Base-by-base conservation (phyloP, 257 asterid genomes). In the Mentha longifolia region DNA sequence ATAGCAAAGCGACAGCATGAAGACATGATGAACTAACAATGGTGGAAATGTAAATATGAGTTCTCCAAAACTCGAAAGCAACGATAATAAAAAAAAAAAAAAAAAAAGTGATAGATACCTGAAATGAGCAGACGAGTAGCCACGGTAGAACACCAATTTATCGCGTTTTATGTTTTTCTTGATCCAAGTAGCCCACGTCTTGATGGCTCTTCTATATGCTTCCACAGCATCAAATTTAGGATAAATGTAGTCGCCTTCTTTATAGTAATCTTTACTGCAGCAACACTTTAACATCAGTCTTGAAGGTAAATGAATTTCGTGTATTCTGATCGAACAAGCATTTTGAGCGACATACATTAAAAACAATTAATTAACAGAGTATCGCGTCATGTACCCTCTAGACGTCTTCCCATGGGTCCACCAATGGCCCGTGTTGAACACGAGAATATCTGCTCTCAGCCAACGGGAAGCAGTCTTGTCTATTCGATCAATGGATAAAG, bases 341-440 rank as follows among this genome's bases (percentile, higher is more conserved):
- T 2, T 76, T 7, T 17, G 52, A 67, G 68, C 9, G 33, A 33
- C 52, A 30, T n/a, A 45, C 12, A 41, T 41, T 12, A 72, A 61
- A 51, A 57, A 45, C 22, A 31, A 70, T 72, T 10, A 61, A 45
- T 4, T 28, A 57, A 30, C 68, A 69, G 52, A 46, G 61, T 66
- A 28, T 14, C 30, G 45, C 13, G 39, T 51, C 58, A 73, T 74
- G 42, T 71, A 88, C 99, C 99, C 99, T 65, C 96, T 92, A 46
- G 99, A 83, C 51, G 98, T 95, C 88, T 95, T 95, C 55, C 99
- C 98, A 70, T 95, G 98, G 14, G 89, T 78, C 99, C 99, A 95
- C 99, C 99, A 95, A 61, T 95, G 99, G 41, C 90, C 99, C 0
- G 99, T 95, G 77, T 92, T 95, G 61, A 95, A 95, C 77, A 92